Percentiles rank a stretch among this genome's conserved stretches.
These are phyloP conservation scores for Xylaria sp. DNA, from an alignment of 2,329 filamentous ascomycete species.

Conservation along the genomic window DNA sequence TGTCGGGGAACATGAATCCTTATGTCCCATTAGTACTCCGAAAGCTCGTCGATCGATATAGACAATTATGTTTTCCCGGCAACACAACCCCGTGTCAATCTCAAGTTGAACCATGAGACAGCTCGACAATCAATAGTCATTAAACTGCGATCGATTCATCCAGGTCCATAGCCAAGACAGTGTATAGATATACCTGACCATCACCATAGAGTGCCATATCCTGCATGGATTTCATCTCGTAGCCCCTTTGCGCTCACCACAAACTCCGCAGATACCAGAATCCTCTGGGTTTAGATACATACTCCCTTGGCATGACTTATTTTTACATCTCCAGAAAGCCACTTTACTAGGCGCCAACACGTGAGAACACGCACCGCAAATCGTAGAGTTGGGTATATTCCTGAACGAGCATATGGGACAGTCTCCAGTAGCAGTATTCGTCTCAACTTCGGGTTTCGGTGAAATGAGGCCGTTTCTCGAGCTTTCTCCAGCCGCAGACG, in stretches of 20 bases:
- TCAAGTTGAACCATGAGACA: neutral
- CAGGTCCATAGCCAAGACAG: neutral
- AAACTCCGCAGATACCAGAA: constrained; percentile 76
- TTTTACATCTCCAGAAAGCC: constrained; percentile 72
- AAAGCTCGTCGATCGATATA: neutral
- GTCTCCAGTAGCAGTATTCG: constrained; percentile 33
- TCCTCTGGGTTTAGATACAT: constrained; percentile 76
- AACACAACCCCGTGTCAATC: neutral
- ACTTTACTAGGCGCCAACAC: constrained; percentile 69
- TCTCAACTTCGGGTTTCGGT: constrained; percentile 19
- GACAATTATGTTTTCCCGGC: neutral
- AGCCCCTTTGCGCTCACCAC: constrained; percentile 58
- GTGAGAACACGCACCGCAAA: constrained; percentile 76
- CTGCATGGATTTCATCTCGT: constrained; percentile 34
- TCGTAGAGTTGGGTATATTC: constrained; percentile 66
- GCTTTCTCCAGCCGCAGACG: neutral
- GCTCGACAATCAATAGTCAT: neutral
- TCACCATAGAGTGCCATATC: neutral
- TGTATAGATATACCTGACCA: neutral
- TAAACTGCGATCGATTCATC: neutral
- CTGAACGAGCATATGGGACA: constrained; percentile 76
- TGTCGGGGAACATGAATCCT: neutral
- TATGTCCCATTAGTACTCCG: neutral
- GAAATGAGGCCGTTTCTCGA: neutral
- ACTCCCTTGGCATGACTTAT: constrained; percentile 63